Percentiles rank a stretch among this genome's conserved stretches.
phyloP scores from a whole-genome alignment of 495 filamentous ascomycete species.

The Geoglossum glabrum region DNA sequence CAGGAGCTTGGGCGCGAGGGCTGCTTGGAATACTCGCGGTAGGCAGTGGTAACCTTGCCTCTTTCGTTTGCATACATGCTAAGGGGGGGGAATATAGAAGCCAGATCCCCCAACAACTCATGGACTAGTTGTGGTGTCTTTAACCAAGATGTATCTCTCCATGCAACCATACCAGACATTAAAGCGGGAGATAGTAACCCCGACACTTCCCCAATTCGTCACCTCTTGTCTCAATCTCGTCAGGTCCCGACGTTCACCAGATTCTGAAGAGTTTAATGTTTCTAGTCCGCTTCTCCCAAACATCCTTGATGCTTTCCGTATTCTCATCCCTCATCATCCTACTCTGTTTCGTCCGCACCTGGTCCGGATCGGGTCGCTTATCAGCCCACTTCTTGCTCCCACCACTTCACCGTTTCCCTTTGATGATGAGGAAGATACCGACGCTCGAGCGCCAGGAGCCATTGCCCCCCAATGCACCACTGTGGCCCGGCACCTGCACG shows the following conservation, averaged over 20 bases:
- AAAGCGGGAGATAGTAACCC: conserved; percentile 73
- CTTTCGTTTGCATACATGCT: not conserved
- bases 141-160: conserved; percentile 64
- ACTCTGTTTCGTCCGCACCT: conserved; percentile 60
- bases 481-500: conserved; percentile 36
- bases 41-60: conserved; percentile 1
- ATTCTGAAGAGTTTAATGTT: conserved; percentile 15
- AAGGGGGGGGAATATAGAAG: conserved; percentile 28
- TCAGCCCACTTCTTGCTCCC: conserved; percentile 35
- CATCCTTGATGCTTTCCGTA: conserved; percentile 40
- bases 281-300: conserved; percentile 33
- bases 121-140: conserved; percentile 48
- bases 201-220: conserved; percentile 53
- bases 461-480: not conserved
- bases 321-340: conserved; percentile 54
- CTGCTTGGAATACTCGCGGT: conserved; percentile 52
- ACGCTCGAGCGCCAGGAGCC: conserved; percentile 19
- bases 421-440: conserved; percentile 17
- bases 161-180: conserved; percentile 64
- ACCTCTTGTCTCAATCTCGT: conserved; percentile 50
- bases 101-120: conserved; percentile 50
- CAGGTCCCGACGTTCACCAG: conserved; percentile 14
- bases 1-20: conserved; percentile 49
- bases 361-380: conserved; percentile 38
- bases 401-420: conserved; percentile 20